Evolutionary conservation across 2,329 filamentous ascomycete genomes (phyloP).

Genomic region (Aschersonia sp.): DNA sequence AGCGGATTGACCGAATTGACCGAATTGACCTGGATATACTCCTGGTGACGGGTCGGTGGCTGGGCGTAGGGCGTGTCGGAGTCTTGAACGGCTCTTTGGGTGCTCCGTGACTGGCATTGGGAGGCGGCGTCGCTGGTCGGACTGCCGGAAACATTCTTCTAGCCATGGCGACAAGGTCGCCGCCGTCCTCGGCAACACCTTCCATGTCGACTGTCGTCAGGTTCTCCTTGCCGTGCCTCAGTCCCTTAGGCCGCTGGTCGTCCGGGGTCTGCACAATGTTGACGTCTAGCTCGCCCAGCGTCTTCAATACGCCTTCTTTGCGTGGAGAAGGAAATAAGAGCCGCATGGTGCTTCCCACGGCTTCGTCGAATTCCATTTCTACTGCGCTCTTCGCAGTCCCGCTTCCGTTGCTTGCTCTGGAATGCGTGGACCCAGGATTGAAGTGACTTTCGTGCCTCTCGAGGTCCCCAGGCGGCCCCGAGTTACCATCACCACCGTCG

Average conservation of each 20-base stretch:
- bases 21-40: conserved; percentile 44
- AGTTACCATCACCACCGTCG: not conserved
- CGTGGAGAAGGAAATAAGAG: conserved; percentile 66
- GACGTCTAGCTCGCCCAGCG: conserved; percentile 40
- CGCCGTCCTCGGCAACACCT: conserved; percentile 21
- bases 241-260: conserved; percentile 16
- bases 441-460: conserved; percentile 9
- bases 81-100: conserved; percentile 42
- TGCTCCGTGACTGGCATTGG: conserved; percentile 21
- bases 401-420: conserved; percentile 36
- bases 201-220: conserved; percentile 11
- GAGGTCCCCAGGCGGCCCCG: not conserved
- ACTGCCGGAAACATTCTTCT: conserved; percentile 31
- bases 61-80: conserved; percentile 46
- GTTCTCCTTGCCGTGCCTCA: conserved; percentile 28
- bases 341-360: conserved; percentile 45
- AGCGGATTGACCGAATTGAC: conserved; percentile 28
- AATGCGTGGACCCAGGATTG: conserved; percentile 32
- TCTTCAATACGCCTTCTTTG: conserved; percentile 47
- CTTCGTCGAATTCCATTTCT: conserved; percentile 30
- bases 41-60: conserved; percentile 44
- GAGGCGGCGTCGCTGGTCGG: conserved; percentile 38
- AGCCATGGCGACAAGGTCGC: conserved; percentile 52
- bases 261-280: conserved; percentile 34
- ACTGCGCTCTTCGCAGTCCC: conserved; percentile 45